phyloP scores from a whole-genome alignment of 2,329 filamentous ascomycete species.

The Dissoconium aciculare region DNA sequence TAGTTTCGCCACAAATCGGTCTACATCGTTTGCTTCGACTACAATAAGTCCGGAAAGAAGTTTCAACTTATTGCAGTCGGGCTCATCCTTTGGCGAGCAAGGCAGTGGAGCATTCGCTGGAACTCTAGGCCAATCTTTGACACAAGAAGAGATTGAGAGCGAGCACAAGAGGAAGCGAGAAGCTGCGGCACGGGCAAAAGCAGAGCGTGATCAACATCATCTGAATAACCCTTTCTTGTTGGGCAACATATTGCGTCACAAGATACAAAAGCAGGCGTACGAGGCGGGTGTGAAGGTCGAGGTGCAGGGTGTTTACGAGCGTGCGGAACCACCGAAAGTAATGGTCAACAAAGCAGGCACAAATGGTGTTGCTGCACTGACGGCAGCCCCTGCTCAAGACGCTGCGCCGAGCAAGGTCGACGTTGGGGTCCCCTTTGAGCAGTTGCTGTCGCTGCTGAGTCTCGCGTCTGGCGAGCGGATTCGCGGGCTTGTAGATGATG shows the following conservation, averaged over 20 bases:
- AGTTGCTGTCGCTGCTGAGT: constrained; percentile 70
- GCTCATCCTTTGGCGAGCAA: constrained; percentile 26
- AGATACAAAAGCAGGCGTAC: constrained; percentile 42
- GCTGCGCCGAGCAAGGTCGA: constrained; percentile 41
- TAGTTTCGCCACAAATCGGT: constrained; percentile 22
- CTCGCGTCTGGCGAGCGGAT: constrained; percentile 70
- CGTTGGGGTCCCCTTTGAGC: constrained; percentile 55
- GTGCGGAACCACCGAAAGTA: constrained; percentile 12
- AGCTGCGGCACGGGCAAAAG: constrained; percentile 47
- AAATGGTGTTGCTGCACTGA: constrained; percentile 17
- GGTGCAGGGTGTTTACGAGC: constrained; percentile 37
- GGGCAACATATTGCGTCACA: constrained; percentile 42
- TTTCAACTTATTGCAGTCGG: constrained; percentile 33
- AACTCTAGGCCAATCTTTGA: constrained; percentile 33
- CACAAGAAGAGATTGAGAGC: constrained; percentile 52
- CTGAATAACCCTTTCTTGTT: constrained; percentile 59
- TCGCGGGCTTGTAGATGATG: constrained; percentile 61
- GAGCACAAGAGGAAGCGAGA: constrained; percentile 51
- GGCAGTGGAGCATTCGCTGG: constrained; percentile 31
- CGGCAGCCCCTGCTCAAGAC: constrained; percentile 7
- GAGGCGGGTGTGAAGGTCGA: constrained; percentile 46
- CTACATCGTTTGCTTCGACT: constrained; percentile 35
- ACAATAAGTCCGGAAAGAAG: constrained; percentile 28
- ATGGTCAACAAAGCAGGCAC: constrained; percentile 18
- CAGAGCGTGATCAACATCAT: constrained; percentile 49